These are phyloP conservation scores for Pinus tabuliformis DNA, from an alignment of 75 land plant genomes.

Conservation along the genomic window DNA sequence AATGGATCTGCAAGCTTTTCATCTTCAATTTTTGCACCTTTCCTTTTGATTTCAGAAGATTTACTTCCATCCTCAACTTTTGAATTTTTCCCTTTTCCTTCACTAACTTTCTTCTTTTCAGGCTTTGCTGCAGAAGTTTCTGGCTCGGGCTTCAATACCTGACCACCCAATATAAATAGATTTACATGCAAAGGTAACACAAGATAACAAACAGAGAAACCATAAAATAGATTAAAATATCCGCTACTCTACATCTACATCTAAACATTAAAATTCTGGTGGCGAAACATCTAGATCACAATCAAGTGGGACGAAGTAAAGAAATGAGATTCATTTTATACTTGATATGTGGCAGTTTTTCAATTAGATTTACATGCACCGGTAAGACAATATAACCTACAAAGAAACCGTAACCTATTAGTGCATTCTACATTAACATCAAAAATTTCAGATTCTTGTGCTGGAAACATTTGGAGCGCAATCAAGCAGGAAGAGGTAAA, in stretches of 20 bases:
- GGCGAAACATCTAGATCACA: background rate
- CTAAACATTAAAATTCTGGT: background rate
- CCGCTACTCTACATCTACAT: background rate
- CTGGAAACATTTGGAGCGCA: background rate
- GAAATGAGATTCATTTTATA: background rate
- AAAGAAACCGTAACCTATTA: background rate
- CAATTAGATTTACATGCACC: background rate
- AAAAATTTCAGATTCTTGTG: background rate
- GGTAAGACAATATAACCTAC: too few relatives aligned
- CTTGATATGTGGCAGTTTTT: background rate
- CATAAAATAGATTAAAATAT: background rate
- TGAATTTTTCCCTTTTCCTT: slow-evolving; percentile 1
- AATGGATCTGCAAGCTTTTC: slow-evolving; percentile 70
- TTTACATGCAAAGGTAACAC: background rate
- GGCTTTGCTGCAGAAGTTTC: background rate
- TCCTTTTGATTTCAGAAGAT: slow-evolving; percentile 35
- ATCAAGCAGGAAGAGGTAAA: background rate
- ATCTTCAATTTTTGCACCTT: slow-evolving; percentile 26
- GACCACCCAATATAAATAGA: background rate
- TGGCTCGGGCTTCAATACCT: background rate
- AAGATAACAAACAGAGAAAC: background rate
- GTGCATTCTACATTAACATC: background rate
- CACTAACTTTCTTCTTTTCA: slow-evolving; percentile 6
- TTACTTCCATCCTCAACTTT: slow-evolving; percentile 9
- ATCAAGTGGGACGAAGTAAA: background rate